These are phyloP conservation scores for Sequoia sempervirens DNA, from an alignment of 75 land plant genomes.

Conservation along the genomic window DNA sequence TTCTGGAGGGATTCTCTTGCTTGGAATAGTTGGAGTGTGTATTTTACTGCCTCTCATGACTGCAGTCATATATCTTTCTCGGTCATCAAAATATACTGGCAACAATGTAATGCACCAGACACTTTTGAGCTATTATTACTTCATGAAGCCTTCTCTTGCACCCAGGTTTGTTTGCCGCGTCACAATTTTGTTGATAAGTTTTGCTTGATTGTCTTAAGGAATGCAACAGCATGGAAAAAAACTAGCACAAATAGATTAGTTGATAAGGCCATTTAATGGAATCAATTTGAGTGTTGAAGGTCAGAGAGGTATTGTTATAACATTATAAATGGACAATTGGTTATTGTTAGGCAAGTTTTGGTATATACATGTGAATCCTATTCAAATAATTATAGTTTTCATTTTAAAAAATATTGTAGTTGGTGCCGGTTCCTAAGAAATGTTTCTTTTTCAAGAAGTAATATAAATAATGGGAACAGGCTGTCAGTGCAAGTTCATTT, in stretches of 20 bases:
- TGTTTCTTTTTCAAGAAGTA: background rate
- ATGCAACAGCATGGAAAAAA: background rate
- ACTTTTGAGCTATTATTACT: slow-evolving; percentile 70
- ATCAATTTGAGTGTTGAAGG: background rate
- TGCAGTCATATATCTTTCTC: slow-evolving; percentile 93
- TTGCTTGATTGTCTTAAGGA: background rate
- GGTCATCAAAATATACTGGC: slow-evolving; percentile 96
- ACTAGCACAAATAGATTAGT: background rate
- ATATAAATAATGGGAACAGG: background rate
- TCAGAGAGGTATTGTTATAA: background rate
- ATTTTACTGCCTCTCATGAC: slow-evolving; percentile 84
- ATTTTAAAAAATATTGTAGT: background rate
- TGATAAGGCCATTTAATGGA: background rate
- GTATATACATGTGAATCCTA: background rate
- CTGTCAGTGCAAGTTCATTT: background rate
- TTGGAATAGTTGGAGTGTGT: slow-evolving; percentile 93
- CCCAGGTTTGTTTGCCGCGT: slow-evolving; percentile 58
- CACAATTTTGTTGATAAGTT: background rate
- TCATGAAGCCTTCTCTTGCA: slow-evolving; percentile 95
- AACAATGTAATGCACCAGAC: slow-evolving; percentile 99
- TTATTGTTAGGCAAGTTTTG: background rate
- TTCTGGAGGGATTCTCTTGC: slow-evolving; percentile 82
- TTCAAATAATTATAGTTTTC: background rate
- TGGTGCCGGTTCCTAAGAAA: background rate
- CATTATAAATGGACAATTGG: background rate